phyloP scores from a whole-genome alignment of 2,329 filamentous ascomycete species.

The Arachnopeziza araneosa region DNA sequence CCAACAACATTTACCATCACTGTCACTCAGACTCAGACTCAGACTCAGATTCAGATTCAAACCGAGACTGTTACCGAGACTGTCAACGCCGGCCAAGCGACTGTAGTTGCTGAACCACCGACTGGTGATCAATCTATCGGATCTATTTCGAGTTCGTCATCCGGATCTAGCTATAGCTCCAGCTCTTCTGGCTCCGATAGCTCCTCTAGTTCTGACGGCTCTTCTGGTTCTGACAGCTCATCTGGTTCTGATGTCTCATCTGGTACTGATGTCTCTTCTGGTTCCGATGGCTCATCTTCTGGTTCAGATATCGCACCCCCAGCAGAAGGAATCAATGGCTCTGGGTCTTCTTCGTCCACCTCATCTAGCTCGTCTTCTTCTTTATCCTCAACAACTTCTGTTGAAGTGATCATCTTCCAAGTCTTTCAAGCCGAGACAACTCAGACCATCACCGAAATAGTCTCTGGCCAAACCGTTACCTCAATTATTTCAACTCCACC shows the following conservation, averaged over 20 bases:
- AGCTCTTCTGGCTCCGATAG: neutral
- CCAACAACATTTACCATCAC: neutral
- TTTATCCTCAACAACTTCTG: slow-evolving; percentile 5
- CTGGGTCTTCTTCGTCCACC: slow-evolving; percentile 6
- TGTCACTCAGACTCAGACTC: neutral
- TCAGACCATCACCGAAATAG: slow-evolving; percentile 5
- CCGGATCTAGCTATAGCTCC: neutral
- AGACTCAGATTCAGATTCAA: neutral
- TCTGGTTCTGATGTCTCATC: neutral
- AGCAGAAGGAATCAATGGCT: neutral
- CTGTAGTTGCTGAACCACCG: neutral
- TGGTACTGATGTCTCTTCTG: neutral
- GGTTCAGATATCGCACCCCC: neutral
- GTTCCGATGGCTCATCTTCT: neutral
- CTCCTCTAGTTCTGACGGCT: neutral
- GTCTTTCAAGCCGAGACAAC: slow-evolving; percentile 8
- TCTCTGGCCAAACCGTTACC: slow-evolving; percentile 10
- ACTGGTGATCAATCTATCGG: neutral
- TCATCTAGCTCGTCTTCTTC: slow-evolving; percentile 8
- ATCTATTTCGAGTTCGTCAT: neutral
- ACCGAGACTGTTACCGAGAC: slow-evolving; percentile 4
- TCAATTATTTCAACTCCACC: slow-evolving; percentile 7
- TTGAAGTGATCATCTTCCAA: slow-evolving; percentile 16
- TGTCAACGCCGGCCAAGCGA: neutral
- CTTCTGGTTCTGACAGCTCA: neutral